Evolutionary conservation across 2,329 filamentous ascomycete genomes (phyloP), one percentile per base, ranked within the genome.

Genomic region (Fonsecaea pedrosoi): DNA sequence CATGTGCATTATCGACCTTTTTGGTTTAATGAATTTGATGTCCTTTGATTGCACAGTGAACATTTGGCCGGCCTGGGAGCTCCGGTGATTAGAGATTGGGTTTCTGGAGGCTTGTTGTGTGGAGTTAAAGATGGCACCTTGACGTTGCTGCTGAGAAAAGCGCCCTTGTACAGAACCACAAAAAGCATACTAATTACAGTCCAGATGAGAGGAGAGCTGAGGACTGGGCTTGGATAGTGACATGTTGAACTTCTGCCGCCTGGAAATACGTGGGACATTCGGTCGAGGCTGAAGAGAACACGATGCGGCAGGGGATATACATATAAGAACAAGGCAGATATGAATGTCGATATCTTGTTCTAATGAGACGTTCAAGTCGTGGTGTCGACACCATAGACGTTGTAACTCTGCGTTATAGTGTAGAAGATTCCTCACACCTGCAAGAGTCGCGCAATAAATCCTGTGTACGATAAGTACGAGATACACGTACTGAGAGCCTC

Each of bases 101-200:
- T 50, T 50, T 15, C 15, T 9, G 45, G 45, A 12, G 37, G 37
- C 37, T 40, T 30, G 45, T 30, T 50, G 45, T 30, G 9, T 13
- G 18, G 45, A 25, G 21, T 30, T 13, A 32, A 5, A 50, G 45
- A 25, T 30, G 45, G 45, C 45, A 50, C 8, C 6, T 50, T 50
- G 45, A 50, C 30, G 45, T 25, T 21, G 21, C 45, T 50, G 45
- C 45, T 61, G 45, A 21, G 21, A 45, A 2, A 34, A 13, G 25
- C 18, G 12, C 12, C 30, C 32, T 61, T 61, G 59, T 61, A 61
- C 53, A 61, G 32, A 48, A 54, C 9, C 35, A 54, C 48, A 30
- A 61, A 61, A 15, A 61, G 40, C 25, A 25, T 54, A 61, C 38
- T 61, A 61, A 61, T 61, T 61, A 38, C 45, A 61, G 9, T 54